These are phyloP conservation scores for Mallotus japonicus DNA, from an alignment of 441 rosid genomes.

Conservation along the genomic window DNA sequence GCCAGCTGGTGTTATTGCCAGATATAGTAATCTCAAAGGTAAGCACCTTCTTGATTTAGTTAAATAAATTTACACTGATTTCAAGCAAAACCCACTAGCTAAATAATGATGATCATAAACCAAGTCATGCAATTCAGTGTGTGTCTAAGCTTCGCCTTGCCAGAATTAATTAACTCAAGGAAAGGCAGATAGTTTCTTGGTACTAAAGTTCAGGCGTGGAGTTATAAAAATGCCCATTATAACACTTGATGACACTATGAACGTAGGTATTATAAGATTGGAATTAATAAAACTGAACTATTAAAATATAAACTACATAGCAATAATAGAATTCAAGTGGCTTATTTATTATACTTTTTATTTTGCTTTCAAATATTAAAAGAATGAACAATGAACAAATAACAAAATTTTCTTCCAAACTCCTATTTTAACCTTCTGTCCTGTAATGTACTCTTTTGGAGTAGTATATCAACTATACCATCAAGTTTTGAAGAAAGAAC, in stretches of 20 bases:
- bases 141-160: slow-evolving; percentile 12
- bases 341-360: too few species aligned
- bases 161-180: background rate
- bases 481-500: too few species aligned
- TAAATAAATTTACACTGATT: slow-evolving; percentile 6
- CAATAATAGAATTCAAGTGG: too few species aligned
- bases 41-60: slow-evolving; percentile 16
- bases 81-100: background rate
- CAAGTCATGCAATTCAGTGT: background rate
- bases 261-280: background rate
- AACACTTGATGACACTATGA: slow-evolving; percentile 8
- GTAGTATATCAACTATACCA: too few species aligned
- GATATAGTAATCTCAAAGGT: background rate
- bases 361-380: too few species aligned
- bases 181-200: slow-evolving; percentile 2
- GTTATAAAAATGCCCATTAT: slow-evolving; percentile 3
- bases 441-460: too few species aligned
- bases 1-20: background rate
- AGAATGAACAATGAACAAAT: too few species aligned
- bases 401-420: too few species aligned
- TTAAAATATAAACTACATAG: too few species aligned
- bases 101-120: background rate
- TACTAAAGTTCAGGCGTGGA: background rate
- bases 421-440: too few species aligned
- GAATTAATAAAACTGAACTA: too few species aligned